Conservation (phyloP, 257 asterid genomes). For the Jacaranda mimosifolia region DNA sequence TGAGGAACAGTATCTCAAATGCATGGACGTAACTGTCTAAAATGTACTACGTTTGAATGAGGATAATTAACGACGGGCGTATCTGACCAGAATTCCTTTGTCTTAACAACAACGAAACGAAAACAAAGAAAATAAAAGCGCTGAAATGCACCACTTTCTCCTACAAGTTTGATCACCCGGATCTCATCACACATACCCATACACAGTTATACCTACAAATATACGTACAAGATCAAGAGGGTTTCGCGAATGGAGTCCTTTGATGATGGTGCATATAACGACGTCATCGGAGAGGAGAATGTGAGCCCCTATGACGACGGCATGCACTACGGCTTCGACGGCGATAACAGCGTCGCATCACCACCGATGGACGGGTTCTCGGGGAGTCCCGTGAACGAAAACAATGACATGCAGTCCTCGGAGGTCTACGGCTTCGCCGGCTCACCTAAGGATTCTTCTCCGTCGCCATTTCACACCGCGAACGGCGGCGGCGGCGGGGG, state of each 20-base stretch:
- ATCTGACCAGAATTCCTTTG: neutral
- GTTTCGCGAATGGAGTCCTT: slow-evolving; percentile 58
- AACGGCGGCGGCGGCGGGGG: slow-evolving; percentile 36
- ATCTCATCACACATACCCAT: slow-evolving; percentile 23
- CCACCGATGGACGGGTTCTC: slow-evolving; percentile 53
- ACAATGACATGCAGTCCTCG: slow-evolving; percentile 43
- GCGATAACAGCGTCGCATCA: slow-evolving; percentile 42
- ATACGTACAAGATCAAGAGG: neutral
- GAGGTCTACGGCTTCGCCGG: slow-evolving; percentile 46
- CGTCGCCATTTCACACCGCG: slow-evolving; percentile 42
- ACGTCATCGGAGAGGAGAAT: slow-evolving; percentile 48
- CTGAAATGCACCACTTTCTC: slow-evolving; percentile 39
- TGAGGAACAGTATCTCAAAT: neutral
- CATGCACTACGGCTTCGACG: slow-evolving; percentile 55
- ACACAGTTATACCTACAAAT: slow-evolving; percentile 1
- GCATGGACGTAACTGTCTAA: slow-evolving; percentile 6
- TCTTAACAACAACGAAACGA: neutral
- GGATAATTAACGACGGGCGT: neutral
- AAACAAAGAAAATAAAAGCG: slow-evolving; percentile 7
- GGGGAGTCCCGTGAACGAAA: slow-evolving; percentile 30
- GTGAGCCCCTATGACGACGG: slow-evolving; percentile 46
- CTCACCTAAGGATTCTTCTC: slow-evolving; percentile 32
- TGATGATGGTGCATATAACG: slow-evolving; percentile 51
- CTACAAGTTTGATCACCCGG: slow-evolving; percentile 38
- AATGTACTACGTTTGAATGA: neutral